Conservation (phyloP, 257 asterid species). For the Fraxinus excelsior region DNA sequence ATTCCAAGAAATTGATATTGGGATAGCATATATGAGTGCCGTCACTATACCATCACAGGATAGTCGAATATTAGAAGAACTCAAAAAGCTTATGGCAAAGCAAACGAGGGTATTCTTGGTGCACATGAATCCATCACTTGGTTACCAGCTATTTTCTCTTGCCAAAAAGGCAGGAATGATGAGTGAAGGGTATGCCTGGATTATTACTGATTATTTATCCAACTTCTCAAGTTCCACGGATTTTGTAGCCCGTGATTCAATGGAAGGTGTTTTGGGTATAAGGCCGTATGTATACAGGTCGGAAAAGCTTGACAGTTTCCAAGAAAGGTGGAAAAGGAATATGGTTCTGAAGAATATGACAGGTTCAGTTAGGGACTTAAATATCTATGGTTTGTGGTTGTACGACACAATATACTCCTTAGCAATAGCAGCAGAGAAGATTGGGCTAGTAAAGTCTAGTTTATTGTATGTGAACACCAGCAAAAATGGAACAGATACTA, state of each 20-base stretch:
- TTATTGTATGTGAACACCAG: neutral
- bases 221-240: constrained; percentile 44
- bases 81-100: constrained; percentile 26
- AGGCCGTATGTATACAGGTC: constrained; percentile 49
- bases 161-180: constrained; percentile 47
- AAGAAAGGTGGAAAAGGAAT: constrained; percentile 48
- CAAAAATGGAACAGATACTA: constrained; percentile 17
- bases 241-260: constrained; percentile 38
- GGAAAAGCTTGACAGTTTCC: constrained; percentile 38
- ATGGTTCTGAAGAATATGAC: constrained; percentile 18
- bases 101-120: constrained; percentile 54
- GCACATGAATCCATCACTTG: constrained; percentile 49
- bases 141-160: constrained; percentile 33
- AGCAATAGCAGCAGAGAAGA: constrained; percentile 54
- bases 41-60: constrained; percentile 38
- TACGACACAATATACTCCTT: constrained; percentile 60
- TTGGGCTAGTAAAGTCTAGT: constrained; percentile 17
- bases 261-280: constrained; percentile 72
- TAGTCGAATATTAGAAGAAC: constrained; percentile 27
- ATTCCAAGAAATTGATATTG: constrained; percentile 39
- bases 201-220: constrained; percentile 57
- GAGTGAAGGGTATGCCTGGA: constrained; percentile 64
- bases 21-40: constrained; percentile 29
- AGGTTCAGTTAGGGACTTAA: constrained; percentile 35
- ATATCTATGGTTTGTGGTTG: constrained; percentile 59